phyloP scores from a whole-genome alignment of 2,329 filamentous ascomycete genomes.

The Akanthomyces dipterigenus region DNA sequence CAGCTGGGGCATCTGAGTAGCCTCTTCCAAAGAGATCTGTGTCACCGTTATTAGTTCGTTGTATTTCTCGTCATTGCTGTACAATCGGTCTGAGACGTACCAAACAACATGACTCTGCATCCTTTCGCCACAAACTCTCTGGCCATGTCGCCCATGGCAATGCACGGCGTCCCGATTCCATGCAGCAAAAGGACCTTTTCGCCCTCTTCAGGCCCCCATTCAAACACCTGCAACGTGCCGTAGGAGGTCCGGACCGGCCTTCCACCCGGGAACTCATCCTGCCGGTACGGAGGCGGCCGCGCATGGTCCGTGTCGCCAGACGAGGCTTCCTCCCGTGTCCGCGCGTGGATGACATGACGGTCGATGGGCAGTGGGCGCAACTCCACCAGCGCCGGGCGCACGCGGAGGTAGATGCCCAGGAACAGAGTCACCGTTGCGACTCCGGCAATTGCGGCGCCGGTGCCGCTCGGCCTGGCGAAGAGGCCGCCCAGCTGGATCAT shows the following conservation, averaged over 20 bases:
- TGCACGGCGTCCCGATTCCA: slow-evolving; percentile 72
- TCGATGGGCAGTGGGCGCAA: neutral
- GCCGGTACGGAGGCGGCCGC: slow-evolving; percentile 52
- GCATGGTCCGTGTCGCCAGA: slow-evolving; percentile 19
- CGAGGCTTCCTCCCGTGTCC: slow-evolving; percentile 1
- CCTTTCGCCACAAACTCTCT: slow-evolving; percentile 57
- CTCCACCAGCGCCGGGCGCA: slow-evolving; percentile 18
- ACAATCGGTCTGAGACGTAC: slow-evolving; percentile 33
- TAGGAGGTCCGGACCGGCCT: slow-evolving; percentile 65
- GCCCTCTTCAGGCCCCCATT: slow-evolving; percentile 69
- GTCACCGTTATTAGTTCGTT: neutral
- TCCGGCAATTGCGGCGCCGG: neutral
- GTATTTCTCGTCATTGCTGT: neutral
- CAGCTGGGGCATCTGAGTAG: slow-evolving; percentile 62
- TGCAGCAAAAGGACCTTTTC: slow-evolving; percentile 70
- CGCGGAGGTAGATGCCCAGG: slow-evolving; percentile 24
- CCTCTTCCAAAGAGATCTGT: slow-evolving; percentile 69
- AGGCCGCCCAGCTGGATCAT: neutral
- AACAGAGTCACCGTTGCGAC: neutral
- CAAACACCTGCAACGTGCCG: slow-evolving; percentile 66
- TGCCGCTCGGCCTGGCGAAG: neutral
- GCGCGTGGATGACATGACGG: slow-evolving; percentile 4
- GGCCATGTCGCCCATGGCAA: slow-evolving; percentile 61
- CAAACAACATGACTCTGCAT: slow-evolving; percentile 73
- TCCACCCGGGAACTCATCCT: slow-evolving; percentile 60